A percentile compares a stretch with the other conserved stretches of the same genome.
phyloP scores from a whole-genome alignment of 2,329 filamentous ascomycete genomes.

The Penicillium sp. region DNA sequence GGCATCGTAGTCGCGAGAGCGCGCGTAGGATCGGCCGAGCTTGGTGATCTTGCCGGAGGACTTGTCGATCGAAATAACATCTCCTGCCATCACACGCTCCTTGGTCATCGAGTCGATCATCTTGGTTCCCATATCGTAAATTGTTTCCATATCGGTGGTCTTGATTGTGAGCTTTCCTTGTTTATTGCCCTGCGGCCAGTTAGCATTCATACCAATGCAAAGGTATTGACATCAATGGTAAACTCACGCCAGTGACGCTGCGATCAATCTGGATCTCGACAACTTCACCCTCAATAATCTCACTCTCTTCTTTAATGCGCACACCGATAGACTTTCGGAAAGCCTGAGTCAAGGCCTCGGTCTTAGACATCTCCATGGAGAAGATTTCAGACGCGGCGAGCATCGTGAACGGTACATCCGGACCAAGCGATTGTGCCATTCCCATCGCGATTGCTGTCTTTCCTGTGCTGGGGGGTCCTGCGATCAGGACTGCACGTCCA shows the following conservation, averaged over 20 bases:
- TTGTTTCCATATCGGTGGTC: constrained; percentile 98
- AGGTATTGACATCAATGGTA: background rate
- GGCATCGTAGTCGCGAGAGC: constrained; percentile 96
- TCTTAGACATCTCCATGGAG: constrained; percentile 99
- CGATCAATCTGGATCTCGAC: constrained; percentile 98
- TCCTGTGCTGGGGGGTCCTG: constrained; percentile 92
- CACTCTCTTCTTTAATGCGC: constrained; percentile 96
- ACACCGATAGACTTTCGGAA: constrained; percentile 98
- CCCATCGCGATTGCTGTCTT: constrained; percentile 99
- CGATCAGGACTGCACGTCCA: constrained; percentile 89
- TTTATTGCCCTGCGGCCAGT: constrained; percentile 70
- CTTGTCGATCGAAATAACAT: constrained; percentile 98
- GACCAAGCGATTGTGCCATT: constrained; percentile 92
- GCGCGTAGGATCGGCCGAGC: constrained; percentile 88
- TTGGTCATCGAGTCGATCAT: constrained; percentile 99
- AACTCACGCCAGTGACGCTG: constrained; percentile 78
- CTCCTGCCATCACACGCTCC: constrained; percentile 97
- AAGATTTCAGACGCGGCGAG: constrained; percentile 97
- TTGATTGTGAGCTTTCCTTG: constrained; percentile 99
- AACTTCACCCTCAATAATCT: constrained; percentile 98
- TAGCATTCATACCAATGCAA: constrained; percentile 3
- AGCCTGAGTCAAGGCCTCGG: constrained; percentile 95
- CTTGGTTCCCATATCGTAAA: constrained; percentile 99
- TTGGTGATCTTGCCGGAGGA: constrained; percentile 98
- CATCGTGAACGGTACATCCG: constrained; percentile 95